Conservation (phyloP, 2,329 filamentous ascomycete genomes). For the Ceratocystis diversiconidia region DNA sequence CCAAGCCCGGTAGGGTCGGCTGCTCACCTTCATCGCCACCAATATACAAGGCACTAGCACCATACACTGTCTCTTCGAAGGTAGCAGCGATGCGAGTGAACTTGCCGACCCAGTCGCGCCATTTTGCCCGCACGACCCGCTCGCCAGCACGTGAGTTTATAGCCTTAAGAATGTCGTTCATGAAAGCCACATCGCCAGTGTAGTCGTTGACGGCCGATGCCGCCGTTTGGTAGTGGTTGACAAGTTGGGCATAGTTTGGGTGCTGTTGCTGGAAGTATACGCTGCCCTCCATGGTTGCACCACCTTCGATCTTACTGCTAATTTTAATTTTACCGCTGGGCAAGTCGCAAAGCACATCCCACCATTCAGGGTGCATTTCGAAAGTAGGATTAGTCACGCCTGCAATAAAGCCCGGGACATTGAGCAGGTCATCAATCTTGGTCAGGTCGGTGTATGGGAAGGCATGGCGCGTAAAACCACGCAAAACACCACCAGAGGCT, state of each 20-base stretch:
- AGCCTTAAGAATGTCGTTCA: slow-evolving; percentile 69
- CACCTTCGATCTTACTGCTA: slow-evolving; percentile 69
- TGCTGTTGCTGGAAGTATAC: slow-evolving; percentile 77
- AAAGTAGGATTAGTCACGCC: slow-evolving; percentile 97
- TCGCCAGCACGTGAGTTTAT: slow-evolving; percentile 80
- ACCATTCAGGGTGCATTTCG: slow-evolving; percentile 90
- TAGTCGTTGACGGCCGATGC: slow-evolving; percentile 42
- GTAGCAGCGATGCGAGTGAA: slow-evolving; percentile 86
- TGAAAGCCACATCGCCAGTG: slow-evolving; percentile 79
- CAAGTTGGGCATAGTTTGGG: slow-evolving; percentile 38
- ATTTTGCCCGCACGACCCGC: slow-evolving; percentile 78
- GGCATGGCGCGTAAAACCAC: slow-evolving; percentile 88
- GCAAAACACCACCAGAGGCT: slow-evolving; percentile 78
- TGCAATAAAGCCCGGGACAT: slow-evolving; percentile 93
- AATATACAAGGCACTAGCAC: slow-evolving; percentile 77
- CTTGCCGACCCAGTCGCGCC: slow-evolving; percentile 85
- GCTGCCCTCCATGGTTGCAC: slow-evolving; percentile 70
- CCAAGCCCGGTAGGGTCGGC: slow-evolving; percentile 40
- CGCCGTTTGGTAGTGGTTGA: slow-evolving; percentile 27
- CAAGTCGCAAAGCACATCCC: slow-evolving; percentile 90
- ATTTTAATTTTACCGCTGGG: slow-evolving; percentile 90
- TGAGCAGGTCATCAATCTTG: slow-evolving; percentile 90
- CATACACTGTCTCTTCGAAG: slow-evolving; percentile 92
- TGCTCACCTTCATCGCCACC: slow-evolving; percentile 57
- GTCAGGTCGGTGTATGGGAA: slow-evolving; percentile 97